Conservation (phyloP, 2,329 filamentous ascomycete genomes). For the Aureobasidium mangrovei region DNA sequence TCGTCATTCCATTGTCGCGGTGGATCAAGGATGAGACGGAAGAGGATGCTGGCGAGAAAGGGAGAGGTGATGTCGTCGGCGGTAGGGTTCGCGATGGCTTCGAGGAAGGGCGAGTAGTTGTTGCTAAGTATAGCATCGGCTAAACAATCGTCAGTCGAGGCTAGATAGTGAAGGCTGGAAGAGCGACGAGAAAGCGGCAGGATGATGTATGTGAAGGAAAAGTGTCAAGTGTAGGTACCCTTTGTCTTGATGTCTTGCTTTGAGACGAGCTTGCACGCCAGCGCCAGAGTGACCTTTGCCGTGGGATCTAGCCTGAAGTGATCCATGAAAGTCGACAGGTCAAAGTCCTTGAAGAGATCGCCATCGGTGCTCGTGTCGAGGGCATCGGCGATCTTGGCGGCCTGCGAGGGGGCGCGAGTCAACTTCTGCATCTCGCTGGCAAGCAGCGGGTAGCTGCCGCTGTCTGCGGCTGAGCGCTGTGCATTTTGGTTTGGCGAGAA, state of each 20-base stretch:
- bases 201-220: not conserved
- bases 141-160: slow-evolving; percentile 30
- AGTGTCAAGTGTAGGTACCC: slow-evolving; percentile 46
- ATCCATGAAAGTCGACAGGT: slow-evolving; percentile 89
- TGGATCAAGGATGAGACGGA: slow-evolving; percentile 78
- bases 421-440: slow-evolving; percentile 80
- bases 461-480: slow-evolving; percentile 41
- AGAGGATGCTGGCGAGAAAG: slow-evolving; percentile 71
- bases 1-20: slow-evolving; percentile 76
- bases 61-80: slow-evolving; percentile 56
- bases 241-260: slow-evolving; percentile 80
- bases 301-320: slow-evolving; percentile 90
- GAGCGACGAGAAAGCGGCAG: not conserved
- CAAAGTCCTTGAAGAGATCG: slow-evolving; percentile 91
- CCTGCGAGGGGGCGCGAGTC: slow-evolving; percentile 68
- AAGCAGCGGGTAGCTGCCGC: slow-evolving; percentile 76
- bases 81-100: slow-evolving; percentile 57
- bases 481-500: slow-evolving; percentile 56
- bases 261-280: slow-evolving; percentile 78
- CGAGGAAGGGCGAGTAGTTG: slow-evolving; percentile 68
- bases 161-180: too few relatives aligned
- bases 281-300: slow-evolving; percentile 75
- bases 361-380: slow-evolving; percentile 76
- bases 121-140: slow-evolving; percentile 84
- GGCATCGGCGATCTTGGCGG: slow-evolving; percentile 83